These are phyloP conservation scores for Ophiostoma pallidulum DNA, from an alignment of 2,329 filamentous ascomycete species.

Conservation along the genomic window DNA sequence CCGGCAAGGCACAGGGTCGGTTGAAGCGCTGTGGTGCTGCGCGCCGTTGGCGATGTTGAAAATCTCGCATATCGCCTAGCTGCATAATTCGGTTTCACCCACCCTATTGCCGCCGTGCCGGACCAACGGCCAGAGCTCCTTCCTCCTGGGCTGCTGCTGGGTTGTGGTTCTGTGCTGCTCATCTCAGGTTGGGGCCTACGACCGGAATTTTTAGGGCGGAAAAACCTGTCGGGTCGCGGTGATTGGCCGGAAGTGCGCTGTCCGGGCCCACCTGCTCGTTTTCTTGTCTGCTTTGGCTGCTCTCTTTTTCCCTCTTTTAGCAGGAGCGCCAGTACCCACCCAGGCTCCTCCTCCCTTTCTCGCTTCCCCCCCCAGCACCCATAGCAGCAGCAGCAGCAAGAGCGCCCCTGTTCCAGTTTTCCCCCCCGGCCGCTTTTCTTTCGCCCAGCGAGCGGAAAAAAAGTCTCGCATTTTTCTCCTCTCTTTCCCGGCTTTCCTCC, in stretches of 20 bases:
- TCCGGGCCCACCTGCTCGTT: slow-evolving; percentile 10
- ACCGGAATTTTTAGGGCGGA: slow-evolving; percentile 19
- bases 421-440: slow-evolving; percentile 12
- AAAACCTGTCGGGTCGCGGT: slow-evolving; percentile 12
- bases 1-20: no score
- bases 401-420: not conserved
- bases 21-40: no score
- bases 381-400: not conserved
- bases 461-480: slow-evolving; percentile 16
- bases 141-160: slow-evolving; percentile 9
- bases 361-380: not conserved
- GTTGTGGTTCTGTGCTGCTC: not conserved
- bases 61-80: slow-evolving; percentile 3
- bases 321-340: not conserved
- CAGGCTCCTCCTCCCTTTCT: not conserved
- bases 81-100: not conserved
- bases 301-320: not conserved
- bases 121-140: slow-evolving; percentile 14
- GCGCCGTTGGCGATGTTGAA: no score
- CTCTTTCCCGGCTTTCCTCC: slow-evolving; percentile 15
- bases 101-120: slow-evolving; percentile 8
- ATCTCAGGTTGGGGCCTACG: slow-evolving; percentile 1
- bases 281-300: not conserved
- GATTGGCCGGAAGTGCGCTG: slow-evolving; percentile 15
- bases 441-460: slow-evolving; percentile 10